phyloP scores from a whole-genome alignment of 2,329 filamentous ascomycete genomes.

The Arachnopeziza araneosa region DNA sequence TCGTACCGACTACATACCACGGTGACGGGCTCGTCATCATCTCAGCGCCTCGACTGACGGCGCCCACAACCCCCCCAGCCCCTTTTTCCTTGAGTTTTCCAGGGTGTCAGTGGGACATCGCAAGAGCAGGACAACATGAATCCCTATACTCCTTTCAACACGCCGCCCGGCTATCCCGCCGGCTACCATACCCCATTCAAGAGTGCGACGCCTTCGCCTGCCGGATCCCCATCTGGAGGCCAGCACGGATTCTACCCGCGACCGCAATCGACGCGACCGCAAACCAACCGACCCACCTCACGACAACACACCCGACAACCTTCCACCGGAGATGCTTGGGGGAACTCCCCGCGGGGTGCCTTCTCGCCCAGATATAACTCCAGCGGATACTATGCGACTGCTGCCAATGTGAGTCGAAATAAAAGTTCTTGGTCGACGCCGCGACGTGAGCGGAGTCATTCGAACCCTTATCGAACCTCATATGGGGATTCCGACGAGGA shows the following conservation, averaged over 20 bases:
- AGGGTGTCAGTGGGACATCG: constrained; percentile 24
- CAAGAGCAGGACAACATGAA: constrained; percentile 30
- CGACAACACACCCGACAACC: constrained; percentile 29
- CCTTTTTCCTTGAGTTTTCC: constrained; percentile 22
- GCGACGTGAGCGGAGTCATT: constrained; percentile 27
- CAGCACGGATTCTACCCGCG: constrained; percentile 26
- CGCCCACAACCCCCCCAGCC: constrained; percentile 17
- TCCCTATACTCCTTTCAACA: constrained; percentile 25
- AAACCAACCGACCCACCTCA: constrained; percentile 20
- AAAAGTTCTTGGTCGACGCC: constrained; percentile 30
- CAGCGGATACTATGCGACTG: constrained; percentile 32
- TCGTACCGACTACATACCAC: constrained; percentile 34
- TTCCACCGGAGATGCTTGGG: constrained; percentile 28
- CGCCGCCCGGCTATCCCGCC: constrained; percentile 26
- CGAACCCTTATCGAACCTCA: constrained; percentile 32
- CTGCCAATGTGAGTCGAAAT: constrained; percentile 35
- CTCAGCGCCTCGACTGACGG: constrained; percentile 22
- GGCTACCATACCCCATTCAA: constrained; percentile 27
- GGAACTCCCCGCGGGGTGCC: constrained; percentile 20
- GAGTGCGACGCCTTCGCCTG: constrained; percentile 30
- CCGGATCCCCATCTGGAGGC: constrained; percentile 28
- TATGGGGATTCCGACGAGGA: constrained; percentile 34
- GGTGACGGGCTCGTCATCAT: constrained; percentile 32
- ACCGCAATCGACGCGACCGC: constrained; percentile 5
- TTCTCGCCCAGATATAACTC: constrained; percentile 33